Conservation (phyloP, 1,284 basidiomycete genomes). For the Ceratobasidium sp. region DNA sequence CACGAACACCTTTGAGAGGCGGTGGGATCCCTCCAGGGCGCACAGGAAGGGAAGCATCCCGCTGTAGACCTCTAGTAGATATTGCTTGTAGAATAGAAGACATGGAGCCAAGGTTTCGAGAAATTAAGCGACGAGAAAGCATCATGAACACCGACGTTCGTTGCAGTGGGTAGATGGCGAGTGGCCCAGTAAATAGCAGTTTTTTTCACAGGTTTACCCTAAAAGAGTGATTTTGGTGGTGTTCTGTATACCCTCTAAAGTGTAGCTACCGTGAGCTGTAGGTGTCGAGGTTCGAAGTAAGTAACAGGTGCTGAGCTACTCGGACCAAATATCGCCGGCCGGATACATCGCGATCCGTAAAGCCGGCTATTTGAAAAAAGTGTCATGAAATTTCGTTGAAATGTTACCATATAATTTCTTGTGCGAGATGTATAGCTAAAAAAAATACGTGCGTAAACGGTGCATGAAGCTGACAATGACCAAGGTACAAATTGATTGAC, state of each 20-base stretch:
- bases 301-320: not conserved
- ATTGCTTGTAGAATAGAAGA: not conserved
- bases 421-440: conserved; percentile 13
- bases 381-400: too few relatives aligned
- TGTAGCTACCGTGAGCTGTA: not conserved
- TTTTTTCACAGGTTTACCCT: too few relatives aligned
- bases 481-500: conserved; percentile 26
- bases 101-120: not conserved
- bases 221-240: too few relatives aligned
- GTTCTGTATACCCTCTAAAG: too few relatives aligned
- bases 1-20: conserved; percentile 82
- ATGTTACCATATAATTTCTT: not conserved
- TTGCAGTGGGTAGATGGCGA: too few relatives aligned
- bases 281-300: conserved; percentile 4
- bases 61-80: not conserved
- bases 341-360: not conserved
- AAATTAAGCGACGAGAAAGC: conserved; percentile 24
- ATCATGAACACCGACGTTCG: not conserved
- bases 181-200: too few relatives aligned
- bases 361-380: too few relatives aligned
- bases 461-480: conserved; percentile 40
- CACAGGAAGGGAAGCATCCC: conserved; percentile 14
- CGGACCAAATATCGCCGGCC: not conserved
- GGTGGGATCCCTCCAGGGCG: conserved; percentile 71
- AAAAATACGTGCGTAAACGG: conserved; percentile 36